These are phyloP conservation scores for Flaveria floridana DNA, from an alignment of 140 eudicot species.

Conservation along the genomic window DNA sequence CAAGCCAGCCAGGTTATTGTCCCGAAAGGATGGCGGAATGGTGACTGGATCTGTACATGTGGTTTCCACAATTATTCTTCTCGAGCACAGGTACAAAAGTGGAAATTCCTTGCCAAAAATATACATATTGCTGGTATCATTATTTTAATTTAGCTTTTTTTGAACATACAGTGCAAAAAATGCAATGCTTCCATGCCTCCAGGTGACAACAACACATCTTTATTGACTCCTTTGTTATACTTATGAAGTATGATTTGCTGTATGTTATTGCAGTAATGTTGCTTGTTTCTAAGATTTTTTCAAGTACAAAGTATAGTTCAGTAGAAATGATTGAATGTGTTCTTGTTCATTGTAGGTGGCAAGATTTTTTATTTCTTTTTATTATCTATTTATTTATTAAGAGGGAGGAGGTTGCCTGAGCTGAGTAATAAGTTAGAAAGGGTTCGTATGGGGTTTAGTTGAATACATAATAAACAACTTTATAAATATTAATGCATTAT, in stretches of 20 bases:
- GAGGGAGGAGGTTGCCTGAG: background rate
- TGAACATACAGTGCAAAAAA: constrained; percentile 70
- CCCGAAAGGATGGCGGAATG: constrained; percentile 83
- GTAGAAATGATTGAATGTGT: background rate
- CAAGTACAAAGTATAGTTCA: background rate
- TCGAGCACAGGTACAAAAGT: constrained; percentile 62
- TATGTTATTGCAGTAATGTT: constrained; percentile 3
- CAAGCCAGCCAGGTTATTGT: constrained; percentile 47
- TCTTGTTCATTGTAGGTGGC: background rate
- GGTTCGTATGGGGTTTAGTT: background rate
- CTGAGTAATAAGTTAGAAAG: background rate
- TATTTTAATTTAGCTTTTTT: constrained; percentile 30
- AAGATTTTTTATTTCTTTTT: background rate
- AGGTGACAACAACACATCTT: constrained; percentile 38
- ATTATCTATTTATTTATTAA: background rate
- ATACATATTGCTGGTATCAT: constrained; percentile 14
- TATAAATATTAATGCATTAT: background rate
- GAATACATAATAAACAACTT: no score
- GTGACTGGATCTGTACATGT: constrained; percentile 92
- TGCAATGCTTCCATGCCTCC: constrained; percentile 79
- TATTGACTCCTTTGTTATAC: constrained; percentile 5
- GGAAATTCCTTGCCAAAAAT: background rate
- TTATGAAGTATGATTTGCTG: background rate
- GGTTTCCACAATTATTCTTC: constrained; percentile 96
- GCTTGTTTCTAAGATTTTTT: background rate